phyloP scores from a whole-genome alignment of 306 rosid genomes.

The Carpinus viminea region DNA sequence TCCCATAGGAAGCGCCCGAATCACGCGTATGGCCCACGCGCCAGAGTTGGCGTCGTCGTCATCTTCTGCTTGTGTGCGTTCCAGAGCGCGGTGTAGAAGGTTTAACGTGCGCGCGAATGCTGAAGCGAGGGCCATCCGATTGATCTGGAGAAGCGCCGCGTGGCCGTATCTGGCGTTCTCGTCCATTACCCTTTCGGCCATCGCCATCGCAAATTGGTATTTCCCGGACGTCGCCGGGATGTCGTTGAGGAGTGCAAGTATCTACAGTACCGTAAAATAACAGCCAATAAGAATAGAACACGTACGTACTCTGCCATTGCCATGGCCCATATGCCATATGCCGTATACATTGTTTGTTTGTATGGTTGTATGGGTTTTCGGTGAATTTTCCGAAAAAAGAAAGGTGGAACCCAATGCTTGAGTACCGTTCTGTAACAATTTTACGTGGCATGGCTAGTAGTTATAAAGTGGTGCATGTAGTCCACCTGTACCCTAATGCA shows the following conservation, averaged over 20 bases:
- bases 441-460: background rate
- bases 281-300: background rate
- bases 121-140: conserved; percentile 32
- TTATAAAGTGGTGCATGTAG: background rate
- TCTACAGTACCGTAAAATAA: conserved; percentile 23
- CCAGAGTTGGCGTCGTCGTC: background rate
- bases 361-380: too few relatives aligned
- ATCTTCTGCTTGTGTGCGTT: background rate
- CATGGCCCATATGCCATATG: too few relatives aligned
- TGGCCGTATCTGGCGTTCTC: conserved; percentile 37
- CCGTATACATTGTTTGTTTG: background rate
- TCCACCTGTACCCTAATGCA: background rate
- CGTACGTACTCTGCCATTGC: background rate
- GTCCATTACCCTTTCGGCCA: conserved; percentile 44
- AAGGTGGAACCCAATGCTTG: background rate
- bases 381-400: background rate
- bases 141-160: conserved; percentile 30
- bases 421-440: background rate
- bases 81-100: conserved; percentile 22
- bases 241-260: conserved; percentile 34
- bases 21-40: conserved; percentile 28
- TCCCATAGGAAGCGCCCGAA: conserved; percentile 32
- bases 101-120: conserved; percentile 38
- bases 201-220: conserved; percentile 45
- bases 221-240: conserved; percentile 44